Base-by-base conservation (phyloP, 257 asterid species). In the Ajuga chamaepitys region DNA sequence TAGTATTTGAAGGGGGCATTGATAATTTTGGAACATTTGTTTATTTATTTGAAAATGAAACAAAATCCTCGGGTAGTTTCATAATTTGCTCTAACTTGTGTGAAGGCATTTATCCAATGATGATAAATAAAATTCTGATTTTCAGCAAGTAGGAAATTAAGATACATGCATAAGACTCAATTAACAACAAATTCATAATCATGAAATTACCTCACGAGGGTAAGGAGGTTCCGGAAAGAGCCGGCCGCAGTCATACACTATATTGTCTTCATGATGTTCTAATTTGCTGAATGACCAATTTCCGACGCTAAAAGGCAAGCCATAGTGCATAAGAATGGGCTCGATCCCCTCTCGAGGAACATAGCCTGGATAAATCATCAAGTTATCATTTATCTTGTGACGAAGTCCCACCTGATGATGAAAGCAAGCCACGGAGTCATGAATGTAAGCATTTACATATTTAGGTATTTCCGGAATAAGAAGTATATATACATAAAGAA, bases 341-440 rank as follows among this genome's bases (percentile, higher is more conserved):
- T 94, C 99, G 30, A 90, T 62, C 26, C 96, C 96, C 54, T 83
- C 95, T 32, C 77, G 78, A 58, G 99, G 98, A 68, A 72, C 65
- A 80, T 94, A 94, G 70, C 99, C 97, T 8, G 97, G 99, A 85
- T 90, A 94, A 55, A 94, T 86, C 99, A 94, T 94, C 84, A 94
- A 72, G 89, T 81, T 80, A 70, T 86, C 87, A 40, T 72, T 90
- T 75, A 88, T 94, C 80, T 89, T 84, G 88, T 86, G 99, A 44
- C 87, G 92, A 68, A 93, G 97, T 25, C 96, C 95, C 75, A 93
- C 99, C 99, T 93, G 88, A 71, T 21, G 17, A n/a, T 18, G 51
- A 76, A 78, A 66, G 48, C 76, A 77, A 81, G 32, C 61, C 58
- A 41, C 55, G 48, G 53, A 62, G 72, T 68, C 70, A 76, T 56